These are phyloP conservation scores for Flaveria ramosissima DNA, from an alignment of 129 eudicot species.

Conservation along the genomic window DNA sequence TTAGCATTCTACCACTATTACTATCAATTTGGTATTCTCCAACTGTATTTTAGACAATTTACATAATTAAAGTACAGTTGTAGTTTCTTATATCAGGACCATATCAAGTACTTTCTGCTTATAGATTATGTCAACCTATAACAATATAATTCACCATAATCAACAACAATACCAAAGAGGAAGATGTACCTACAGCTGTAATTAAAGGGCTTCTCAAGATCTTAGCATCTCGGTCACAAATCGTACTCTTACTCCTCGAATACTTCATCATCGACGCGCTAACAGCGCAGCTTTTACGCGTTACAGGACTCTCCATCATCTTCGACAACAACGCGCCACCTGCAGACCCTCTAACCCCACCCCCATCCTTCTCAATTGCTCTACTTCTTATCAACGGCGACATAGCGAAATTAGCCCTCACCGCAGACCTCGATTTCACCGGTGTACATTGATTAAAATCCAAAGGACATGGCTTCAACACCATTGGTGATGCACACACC, in stretches of 20 bases:
- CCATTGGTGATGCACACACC: constrained; percentile 52
- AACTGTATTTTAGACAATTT: not conserved
- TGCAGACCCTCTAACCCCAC: constrained; percentile 58
- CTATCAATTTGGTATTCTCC: not conserved
- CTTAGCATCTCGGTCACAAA: constrained; percentile 75
- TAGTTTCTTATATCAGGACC: not conserved
- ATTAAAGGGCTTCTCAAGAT: constrained; percentile 56
- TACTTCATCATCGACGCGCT: constrained; percentile 55
- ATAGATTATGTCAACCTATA: no score
- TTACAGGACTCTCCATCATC: constrained; percentile 55
- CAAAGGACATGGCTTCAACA: constrained; percentile 68
- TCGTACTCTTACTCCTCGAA: constrained; percentile 80
- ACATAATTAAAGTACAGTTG: not conserved
- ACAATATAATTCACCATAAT: not conserved
- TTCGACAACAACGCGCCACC: constrained; percentile 68
- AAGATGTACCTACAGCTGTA: constrained; percentile 95
- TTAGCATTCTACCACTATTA: no score
- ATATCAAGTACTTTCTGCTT: not conserved
- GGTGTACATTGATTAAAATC: constrained; percentile 96
- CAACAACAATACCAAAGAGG: constrained; percentile 35
- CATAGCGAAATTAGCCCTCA: constrained; percentile 37
- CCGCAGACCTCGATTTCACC: constrained; percentile 47
- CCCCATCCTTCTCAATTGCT: constrained; percentile 46
- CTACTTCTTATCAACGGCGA: constrained; percentile 56
- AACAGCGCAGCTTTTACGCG: constrained; percentile 66